Evolutionary conservation across 495 filamentous ascomycete genomes (phyloP).

Genomic region (Pyrenula massariospora): DNA sequence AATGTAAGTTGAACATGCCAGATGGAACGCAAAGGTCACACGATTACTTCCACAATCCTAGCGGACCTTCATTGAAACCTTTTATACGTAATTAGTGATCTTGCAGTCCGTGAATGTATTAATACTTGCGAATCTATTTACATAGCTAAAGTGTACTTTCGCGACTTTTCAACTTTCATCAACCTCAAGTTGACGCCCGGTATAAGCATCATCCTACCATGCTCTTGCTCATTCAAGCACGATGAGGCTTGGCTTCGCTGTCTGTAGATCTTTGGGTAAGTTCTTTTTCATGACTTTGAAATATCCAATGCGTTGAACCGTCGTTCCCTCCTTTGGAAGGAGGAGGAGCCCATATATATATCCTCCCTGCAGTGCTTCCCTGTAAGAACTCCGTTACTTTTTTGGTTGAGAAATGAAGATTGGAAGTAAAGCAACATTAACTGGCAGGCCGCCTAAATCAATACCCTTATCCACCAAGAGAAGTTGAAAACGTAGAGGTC

Average conservation of each 20-base stretch:
- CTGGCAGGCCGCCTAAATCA: not conserved
- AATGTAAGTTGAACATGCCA: too few species aligned
- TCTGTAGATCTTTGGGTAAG: not conserved
- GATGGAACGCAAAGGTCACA: too few species aligned
- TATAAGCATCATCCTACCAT: not conserved
- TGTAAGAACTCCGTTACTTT: not conserved
- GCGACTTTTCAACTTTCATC: not conserved
- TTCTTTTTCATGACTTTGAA: not conserved
- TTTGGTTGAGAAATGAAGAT: not conserved
- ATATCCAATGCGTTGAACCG: not conserved
- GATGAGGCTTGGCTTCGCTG: not conserved
- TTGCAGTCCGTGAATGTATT: too few species aligned
- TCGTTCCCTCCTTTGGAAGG: not conserved
- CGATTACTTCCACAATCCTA: too few species aligned
- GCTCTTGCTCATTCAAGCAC: not conserved
- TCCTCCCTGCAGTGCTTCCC: not conserved
- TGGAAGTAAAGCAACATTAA: not conserved
- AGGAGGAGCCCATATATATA: not conserved
- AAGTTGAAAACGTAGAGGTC: not conserved
- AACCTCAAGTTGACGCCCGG: not conserved
- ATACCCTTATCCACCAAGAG: not conserved
- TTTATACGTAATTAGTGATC: too few species aligned
- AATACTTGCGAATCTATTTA: too few species aligned
- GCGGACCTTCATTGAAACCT: too few species aligned
- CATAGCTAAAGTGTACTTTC: too few species aligned